Base-by-base conservation (phyloP, 1,284 basidiomycete species). In the Cutaneotrichosporon sp. region DNA sequence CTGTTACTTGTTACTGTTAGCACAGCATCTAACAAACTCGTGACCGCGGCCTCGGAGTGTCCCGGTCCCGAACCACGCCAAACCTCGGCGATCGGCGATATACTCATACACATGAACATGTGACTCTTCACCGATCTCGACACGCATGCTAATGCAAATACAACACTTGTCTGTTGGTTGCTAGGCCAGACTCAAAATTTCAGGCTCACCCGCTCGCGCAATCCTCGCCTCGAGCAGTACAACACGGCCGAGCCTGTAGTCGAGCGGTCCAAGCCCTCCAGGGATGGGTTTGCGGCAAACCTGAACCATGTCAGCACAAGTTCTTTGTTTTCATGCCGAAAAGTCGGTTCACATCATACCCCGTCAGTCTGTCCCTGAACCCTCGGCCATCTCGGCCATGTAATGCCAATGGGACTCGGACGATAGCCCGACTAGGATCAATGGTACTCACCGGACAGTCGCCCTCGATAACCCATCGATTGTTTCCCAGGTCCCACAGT, bases 401-500 rank as follows among this genome's bases (percentile, higher is more conserved):
- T 36, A 38, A 38, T 55, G 31, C 51, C 30, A 52, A 55, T 50
- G 22, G 49, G 16, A 46, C 42, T 46, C 3, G 42, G 42, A 46
- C 42, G 42, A 46, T 46, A 18, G 42, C 42, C n/a, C 11, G 13
- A 31, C 30, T n/a, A 31, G 30, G 26, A 30, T 42, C 38, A 30
- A 46, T 16, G 31, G 38, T 16, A 76, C 77, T 71, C 58, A 79
- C 77, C 21, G 77, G 77, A 71, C 77, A 79, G 58, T 79, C 77
- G 2, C 77, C 77, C 66, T 79, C 77, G n/a, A 78, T 70, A 6
- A 78, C 69, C 68, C 68, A 74, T 2, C 56, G 18, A 9, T 32
- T 14, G 7, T 52, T 63, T 3, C 69, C 68, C 1, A 79, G 46
- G 38, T 65, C 70, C 77, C 77, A 79, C 56, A 77, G 59, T 0